Base-by-base conservation (phyloP, 345 rosid genomes). In the Streptanthus diversifolius region DNA sequence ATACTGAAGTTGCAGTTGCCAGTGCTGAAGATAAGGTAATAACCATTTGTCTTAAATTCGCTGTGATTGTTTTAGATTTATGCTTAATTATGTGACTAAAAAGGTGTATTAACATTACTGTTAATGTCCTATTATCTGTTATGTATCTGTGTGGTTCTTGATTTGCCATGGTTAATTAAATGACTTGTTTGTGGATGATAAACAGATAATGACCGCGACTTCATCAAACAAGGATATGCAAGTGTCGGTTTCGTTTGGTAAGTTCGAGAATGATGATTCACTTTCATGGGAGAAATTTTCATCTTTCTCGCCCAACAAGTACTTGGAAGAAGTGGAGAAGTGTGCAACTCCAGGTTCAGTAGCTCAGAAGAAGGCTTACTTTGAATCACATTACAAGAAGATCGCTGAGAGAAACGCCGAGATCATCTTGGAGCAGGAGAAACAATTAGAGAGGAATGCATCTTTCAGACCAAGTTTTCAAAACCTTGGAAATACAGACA, bases 321-420 rank as follows among this genome's bases (percentile, higher is more conserved):
- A 95, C 81, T 64, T 91, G 83, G 96, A 95, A 75, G 99, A 95
- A 79, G 96, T 90, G 24, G 95, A 80, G 83, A 95, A 90, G 80
- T 95, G 88, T 84, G 95, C 97, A 36, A 87, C 90, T 1, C 90
- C 95, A 1, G 99, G 99, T 73, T 91, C 99, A 44, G 99, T 95
- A 15, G 97, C 99, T 76, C 81, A 85, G 80, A 95, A 95, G 76
- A 89, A 81, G 51, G 97, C 99, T 53, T 95, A 88, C 80, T 95
- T 95, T 36, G 99, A 95, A 83, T 87, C 97, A n/a, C 99, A 91
- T 79, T 90, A 91, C 87, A 91, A 85, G 82, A 91, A 85, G 80
- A 85, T 89, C 32, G 90, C 97, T 63, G 90, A 90, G 30, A 84
- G 84, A 73, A 87, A 87, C 79, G 88, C 97, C 8, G 92, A 89